Conservation (phyloP, 2,329 filamentous ascomycete species). For the Phymatotrichopsis omnivora region DNA sequence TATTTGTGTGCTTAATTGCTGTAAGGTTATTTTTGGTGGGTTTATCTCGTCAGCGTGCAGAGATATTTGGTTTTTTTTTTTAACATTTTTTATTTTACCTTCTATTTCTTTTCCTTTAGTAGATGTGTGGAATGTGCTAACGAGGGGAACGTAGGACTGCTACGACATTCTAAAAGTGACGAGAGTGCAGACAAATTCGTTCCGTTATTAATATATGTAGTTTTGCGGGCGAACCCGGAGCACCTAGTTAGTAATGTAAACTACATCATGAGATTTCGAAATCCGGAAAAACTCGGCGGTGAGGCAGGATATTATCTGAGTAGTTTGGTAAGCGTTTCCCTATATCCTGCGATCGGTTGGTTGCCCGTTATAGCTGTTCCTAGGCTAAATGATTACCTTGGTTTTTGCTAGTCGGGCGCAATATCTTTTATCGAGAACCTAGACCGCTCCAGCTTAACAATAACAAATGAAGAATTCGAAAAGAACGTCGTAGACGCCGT, state of each 20-base stretch:
- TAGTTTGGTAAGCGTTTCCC: conserved; percentile 57
- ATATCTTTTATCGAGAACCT: conserved; percentile 96
- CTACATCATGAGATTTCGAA: conserved; percentile 92
- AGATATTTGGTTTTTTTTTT: too few species aligned
- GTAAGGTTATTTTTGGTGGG: conserved; percentile 95
- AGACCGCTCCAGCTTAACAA: conserved; percentile 85
- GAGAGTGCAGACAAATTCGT: conserved; percentile 95
- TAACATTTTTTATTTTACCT: too few species aligned
- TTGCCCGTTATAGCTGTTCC: conserved; percentile 10
- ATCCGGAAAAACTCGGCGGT: conserved; percentile 94
- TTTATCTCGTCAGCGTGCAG: conserved; percentile 4
- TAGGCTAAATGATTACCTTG: conserved; percentile 57
- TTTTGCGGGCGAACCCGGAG: conserved; percentile 86
- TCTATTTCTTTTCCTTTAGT: background rate
- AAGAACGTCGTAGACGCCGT: conserved; percentile 93
- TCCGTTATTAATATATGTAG: conserved; percentile 88
- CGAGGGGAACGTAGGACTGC: conserved; percentile 48
- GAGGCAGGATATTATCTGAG: conserved; percentile 98
- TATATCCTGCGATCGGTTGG: background rate
- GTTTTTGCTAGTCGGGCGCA: too few species aligned
- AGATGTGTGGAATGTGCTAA: background rate
- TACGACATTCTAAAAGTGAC: conserved; percentile 86
- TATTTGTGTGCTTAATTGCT: conserved; percentile 95
- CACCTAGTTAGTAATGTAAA: conserved; percentile 96
- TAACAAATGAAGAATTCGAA: conserved; percentile 92